Base-by-base conservation (phyloP, 345 rosid genomes). In the Dipteronia dyeriana region DNA sequence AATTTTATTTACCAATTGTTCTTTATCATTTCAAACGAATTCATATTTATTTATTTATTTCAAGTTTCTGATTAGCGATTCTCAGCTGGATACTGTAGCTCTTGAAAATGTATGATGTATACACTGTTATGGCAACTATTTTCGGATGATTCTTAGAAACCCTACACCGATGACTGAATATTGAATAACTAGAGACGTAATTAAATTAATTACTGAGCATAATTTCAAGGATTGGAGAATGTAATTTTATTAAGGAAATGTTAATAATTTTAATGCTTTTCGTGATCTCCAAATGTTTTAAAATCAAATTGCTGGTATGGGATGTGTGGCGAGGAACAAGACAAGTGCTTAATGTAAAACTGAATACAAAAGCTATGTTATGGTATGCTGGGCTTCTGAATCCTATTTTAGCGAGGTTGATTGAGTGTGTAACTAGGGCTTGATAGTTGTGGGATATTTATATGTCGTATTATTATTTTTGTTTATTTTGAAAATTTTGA, bases 271-370 rank as follows among this genome's bases (percentile, higher is more conserved):
- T 2, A 29, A 19, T 53, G 43, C 20, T 29, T 71, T 39, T 54
- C 43, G 17, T 29, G 14, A 49, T 47, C 39, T 49, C 43, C 64
- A 31, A 45, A 45, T 45, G 49, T 45, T 45, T 45, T 45, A 1
- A 2, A 43, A 45, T 45, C 10, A 10, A 54, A 69, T 34, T 16
- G 10, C 45, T 54, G 19, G 9, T n/a, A 54, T 12, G 11, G 34
- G 47, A 71, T 22, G 4, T 23, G 20, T 19, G 23, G 31, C 11
- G 0, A 56, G 23, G 41, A 69, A 25, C 59, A 47, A 14, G 59
- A 47, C 53, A 70, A 70, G 59, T 71, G 63, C 14, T 71, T 71
- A 54, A 53, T 49, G 63, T 71, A 19, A 3, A 23, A 54, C n/a
- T 19, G 11, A 2, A 53, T 43, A 14, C 29, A 68, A 68, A 68